These are phyloP conservation scores for Exophiala sideris DNA, from an alignment of 2,329 filamentous ascomycete genomes.

Conservation along the genomic window DNA sequence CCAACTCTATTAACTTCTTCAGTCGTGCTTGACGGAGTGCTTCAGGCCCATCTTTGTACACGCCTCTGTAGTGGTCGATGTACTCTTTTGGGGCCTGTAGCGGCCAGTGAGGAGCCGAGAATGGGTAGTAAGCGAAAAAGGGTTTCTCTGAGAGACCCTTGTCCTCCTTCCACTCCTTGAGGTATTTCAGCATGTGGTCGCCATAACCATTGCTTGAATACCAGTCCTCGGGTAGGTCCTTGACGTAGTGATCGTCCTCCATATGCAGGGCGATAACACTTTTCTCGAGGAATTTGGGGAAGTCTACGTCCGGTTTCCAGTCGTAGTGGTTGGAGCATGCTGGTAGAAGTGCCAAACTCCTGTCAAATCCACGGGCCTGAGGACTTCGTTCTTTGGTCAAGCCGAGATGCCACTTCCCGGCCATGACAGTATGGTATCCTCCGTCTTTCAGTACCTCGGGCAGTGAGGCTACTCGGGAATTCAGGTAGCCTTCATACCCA, in stretches of 20 bases:
- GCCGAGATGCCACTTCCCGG: constrained; percentile 63
- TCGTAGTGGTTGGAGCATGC: constrained; percentile 60
- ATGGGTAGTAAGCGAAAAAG: constrained; percentile 50
- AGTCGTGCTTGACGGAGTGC: constrained; percentile 46
- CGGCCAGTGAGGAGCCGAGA: constrained; percentile 54
- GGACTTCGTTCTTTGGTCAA: constrained; percentile 57
- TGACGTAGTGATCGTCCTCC: constrained; percentile 44
- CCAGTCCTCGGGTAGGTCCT: constrained; percentile 49
- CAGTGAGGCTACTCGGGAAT: constrained; percentile 56
- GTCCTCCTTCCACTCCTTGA: constrained; percentile 48
- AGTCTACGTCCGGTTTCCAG: constrained; percentile 45
- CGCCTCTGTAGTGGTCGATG: constrained; percentile 47
- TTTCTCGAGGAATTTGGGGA: constrained; percentile 40
- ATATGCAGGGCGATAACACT: constrained; percentile 45
- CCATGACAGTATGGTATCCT: constrained; percentile 60
- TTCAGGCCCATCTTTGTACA: constrained; percentile 51
- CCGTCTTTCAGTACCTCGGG: constrained; percentile 58
- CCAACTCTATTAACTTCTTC: constrained; percentile 44
- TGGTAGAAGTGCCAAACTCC: constrained; percentile 58
- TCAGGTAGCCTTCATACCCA: constrained; percentile 63
- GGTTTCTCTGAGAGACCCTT: constrained; percentile 39
- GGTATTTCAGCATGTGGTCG: constrained; percentile 51
- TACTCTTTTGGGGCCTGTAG: constrained; percentile 49
- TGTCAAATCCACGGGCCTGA: constrained; percentile 56
- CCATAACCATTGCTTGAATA: constrained; percentile 55